Conservation (phyloP, 805 yeast species). For the Ogataea pini region DNA sequence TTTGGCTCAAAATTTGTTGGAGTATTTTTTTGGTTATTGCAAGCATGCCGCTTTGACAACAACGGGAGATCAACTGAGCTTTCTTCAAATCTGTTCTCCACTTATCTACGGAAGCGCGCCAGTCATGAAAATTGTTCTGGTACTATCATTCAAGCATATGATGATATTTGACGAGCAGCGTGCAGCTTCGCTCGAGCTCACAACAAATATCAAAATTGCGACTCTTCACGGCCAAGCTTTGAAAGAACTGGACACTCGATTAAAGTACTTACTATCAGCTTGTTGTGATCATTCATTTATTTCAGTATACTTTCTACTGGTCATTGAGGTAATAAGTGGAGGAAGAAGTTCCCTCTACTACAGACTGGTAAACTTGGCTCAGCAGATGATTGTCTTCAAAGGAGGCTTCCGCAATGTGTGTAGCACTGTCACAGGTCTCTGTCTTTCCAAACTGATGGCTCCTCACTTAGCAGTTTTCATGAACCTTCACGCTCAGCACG, state of each 20-base stretch:
- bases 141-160: constrained; percentile 19
- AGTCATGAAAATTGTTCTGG: constrained; percentile 19
- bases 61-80: constrained; percentile 4
- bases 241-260: constrained; percentile 16
- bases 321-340: constrained; percentile 18
- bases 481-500: background rate
- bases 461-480: constrained; percentile 13
- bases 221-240: constrained; percentile 13
- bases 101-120: constrained; percentile 21
- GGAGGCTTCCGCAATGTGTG: constrained; percentile 21
- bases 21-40: constrained; percentile 14
- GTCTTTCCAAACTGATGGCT: constrained; percentile 18
- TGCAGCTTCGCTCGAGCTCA: background rate
- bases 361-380: constrained; percentile 15
- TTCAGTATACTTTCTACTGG: constrained; percentile 16
- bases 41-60: background rate
- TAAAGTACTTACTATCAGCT: constrained; percentile 17
- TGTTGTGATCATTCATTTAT: constrained; percentile 26
- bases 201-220: background rate
- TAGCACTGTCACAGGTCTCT: constrained; percentile 18
- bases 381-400: constrained; percentile 20
- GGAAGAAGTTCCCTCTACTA: constrained; percentile 8
- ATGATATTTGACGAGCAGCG: background rate
- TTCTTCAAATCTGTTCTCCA: constrained; percentile 19
- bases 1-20: constrained; percentile 15